Evolutionary conservation across 2,329 filamentous ascomycete species (phyloP).

Genomic region (Fusarium marasasianum): DNA sequence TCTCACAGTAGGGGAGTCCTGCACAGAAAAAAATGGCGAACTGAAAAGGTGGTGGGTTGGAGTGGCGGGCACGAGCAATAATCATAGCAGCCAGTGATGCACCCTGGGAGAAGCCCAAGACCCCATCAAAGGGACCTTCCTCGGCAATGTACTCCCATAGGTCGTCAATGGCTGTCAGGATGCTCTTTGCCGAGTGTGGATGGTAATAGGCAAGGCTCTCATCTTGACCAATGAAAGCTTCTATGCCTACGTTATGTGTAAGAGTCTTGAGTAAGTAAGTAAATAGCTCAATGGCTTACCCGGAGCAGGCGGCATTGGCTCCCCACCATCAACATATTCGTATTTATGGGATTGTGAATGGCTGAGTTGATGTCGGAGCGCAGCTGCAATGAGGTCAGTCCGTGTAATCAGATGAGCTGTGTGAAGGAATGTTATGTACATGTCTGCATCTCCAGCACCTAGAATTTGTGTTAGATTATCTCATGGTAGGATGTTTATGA

Average conservation of each 20-base stretch:
- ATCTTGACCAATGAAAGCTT: background rate
- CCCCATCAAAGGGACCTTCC: background rate
- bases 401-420: background rate
- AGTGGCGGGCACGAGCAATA: background rate
- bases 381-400: background rate
- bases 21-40: slow-evolving; percentile 5
- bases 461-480: background rate
- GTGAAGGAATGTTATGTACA: background rate
- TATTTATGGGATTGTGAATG: slow-evolving; percentile 1
- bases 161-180: background rate
- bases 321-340: background rate
- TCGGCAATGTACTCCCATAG: background rate
- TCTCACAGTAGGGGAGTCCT: background rate
- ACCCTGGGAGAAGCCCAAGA: background rate
- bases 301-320: background rate
- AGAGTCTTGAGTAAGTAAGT: background rate
- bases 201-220: background rate
- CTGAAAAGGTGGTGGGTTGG: background rate
- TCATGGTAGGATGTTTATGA: background rate
- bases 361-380: background rate
- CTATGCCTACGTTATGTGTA: background rate
- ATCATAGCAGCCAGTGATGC: background rate
- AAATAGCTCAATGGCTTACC: background rate
- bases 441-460: slow-evolving; percentile 7
- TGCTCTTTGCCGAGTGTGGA: background rate